Evolutionary conservation across 257 asterid genomes (phyloP), one percentile per base, ranked within the genome.

Genomic region (Plantago ovata): DNA sequence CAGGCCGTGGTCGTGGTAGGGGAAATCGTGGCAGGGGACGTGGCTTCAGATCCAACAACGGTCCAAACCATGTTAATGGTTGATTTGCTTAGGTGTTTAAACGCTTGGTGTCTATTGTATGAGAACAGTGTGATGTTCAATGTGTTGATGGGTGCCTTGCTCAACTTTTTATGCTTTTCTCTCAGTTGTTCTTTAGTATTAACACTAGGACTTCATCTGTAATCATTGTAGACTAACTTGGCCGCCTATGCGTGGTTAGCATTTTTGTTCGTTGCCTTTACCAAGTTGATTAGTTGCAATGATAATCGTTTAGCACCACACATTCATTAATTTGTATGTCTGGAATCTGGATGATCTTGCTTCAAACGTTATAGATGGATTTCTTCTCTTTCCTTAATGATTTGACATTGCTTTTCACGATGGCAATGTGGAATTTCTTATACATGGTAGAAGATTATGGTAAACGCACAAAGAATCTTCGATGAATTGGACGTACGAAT

Each of bases 1-100:
- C 77, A 87, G 96, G 98, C 0, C 98, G 95, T 45, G 96, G 92
- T 21, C 91, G 94, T 67, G 89, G 91, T 3, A 72, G 95, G 77
- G 94, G 84, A 47, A 40, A 56, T 13, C 95, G 94, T 67, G 94
- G 92, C 10, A 67, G 89, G 72, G 98, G 88, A 33, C 90, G 89
- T 75, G 98, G 96, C 19, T 73, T 73, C 72, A 75, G 94, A 68
- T 58, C 84, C 9, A 82, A 85, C 9, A 82, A 85, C 15, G 95
- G 80, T 16, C 79, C 81, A 9, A 49, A 47, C 43, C 68, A 82
- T 50, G 76, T 64, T 45, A 38, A 70, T 45, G 79, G 75, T 15
- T 74, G 74, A 67, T 78, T 48, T 63, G 69, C 79, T 61, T 50
- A 72, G 68, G 64, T 66, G 72, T 55, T 69, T 50, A 38, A 2